phyloP scores from a whole-genome alignment of 345 rosid species.

The Noccaea bulbosa region DNA sequence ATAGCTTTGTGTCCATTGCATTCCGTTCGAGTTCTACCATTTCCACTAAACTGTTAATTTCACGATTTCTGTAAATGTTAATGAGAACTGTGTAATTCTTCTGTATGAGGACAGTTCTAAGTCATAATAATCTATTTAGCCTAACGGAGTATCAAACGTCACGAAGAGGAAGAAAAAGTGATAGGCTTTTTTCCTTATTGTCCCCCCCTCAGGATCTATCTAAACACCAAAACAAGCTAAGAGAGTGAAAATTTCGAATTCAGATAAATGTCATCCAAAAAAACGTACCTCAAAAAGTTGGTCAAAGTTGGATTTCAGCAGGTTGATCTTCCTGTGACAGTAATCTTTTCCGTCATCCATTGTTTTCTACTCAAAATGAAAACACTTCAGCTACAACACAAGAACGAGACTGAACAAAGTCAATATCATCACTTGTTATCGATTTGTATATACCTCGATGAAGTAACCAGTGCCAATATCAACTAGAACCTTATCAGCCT shows the following conservation, averaged over 20 bases:
- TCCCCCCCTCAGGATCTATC: constrained; percentile 12
- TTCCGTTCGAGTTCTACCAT: background rate
- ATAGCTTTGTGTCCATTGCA: background rate
- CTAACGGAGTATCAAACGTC: background rate
- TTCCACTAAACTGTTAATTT: background rate
- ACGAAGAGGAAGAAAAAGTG: background rate
- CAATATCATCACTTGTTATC: background rate
- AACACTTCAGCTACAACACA: constrained; percentile 15
- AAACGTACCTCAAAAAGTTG: constrained; percentile 86
- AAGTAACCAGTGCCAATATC: constrained; percentile 99
- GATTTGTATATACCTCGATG: constrained; percentile 64
- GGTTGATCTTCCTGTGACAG: constrained; percentile 89
- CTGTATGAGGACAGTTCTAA: background rate
- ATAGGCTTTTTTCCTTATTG: background rate
- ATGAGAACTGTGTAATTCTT: background rate
- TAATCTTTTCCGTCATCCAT: constrained; percentile 90
- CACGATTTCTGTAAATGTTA: background rate
- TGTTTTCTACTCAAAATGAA: constrained; percentile 63
- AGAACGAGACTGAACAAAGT: background rate
- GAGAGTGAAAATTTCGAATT: background rate
- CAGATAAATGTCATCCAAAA: background rate
- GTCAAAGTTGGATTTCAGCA: constrained; percentile 91
- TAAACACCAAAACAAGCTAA: background rate
- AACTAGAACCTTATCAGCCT: constrained; percentile 76
- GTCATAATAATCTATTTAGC: background rate